phyloP scores from a whole-genome alignment of 371 early-diverging fungal genomes.

The Encephalitozoon intestinalis region DNA sequence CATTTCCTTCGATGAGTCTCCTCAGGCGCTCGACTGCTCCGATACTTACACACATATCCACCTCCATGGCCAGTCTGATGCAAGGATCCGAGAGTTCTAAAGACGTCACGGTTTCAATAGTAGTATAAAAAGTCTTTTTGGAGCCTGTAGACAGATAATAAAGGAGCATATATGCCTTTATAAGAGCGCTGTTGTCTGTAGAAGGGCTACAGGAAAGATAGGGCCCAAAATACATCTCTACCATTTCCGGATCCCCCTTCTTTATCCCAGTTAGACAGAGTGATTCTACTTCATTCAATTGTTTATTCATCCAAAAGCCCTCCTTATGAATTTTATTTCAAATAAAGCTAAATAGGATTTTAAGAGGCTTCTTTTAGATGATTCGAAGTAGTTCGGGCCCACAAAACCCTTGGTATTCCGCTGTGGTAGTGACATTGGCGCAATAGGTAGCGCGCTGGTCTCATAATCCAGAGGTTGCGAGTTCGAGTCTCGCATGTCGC shows the following conservation, averaged over 20 bases:
- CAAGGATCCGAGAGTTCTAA: background rate
- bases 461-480: conserved; percentile 64
- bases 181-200: conserved; percentile 1
- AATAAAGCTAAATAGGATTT: background rate
- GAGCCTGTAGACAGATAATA: background rate
- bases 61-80: background rate
- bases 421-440: conserved; percentile 59
- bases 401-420: background rate
- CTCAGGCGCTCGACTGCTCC: background rate
- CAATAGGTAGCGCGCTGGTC: conserved; percentile 64
- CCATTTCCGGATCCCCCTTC: background rate
- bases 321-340: background rate
- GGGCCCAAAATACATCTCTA: conserved; percentile 6
- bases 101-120: background rate
- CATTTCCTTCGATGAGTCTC: background rate
- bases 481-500: conserved; percentile 61
- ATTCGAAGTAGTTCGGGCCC: background rate
- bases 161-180: conserved; percentile 9
- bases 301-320: background rate
- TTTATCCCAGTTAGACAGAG: background rate
- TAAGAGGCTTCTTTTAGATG: background rate
- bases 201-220: background rate
- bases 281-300: background rate
- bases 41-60: background rate
- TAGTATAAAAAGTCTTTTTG: background rate